A percentile compares a stretch with the other conserved stretches of the same genome.
phyloP scores from a whole-genome alignment of 179 eudicot genomes.

The Gypsophila paniculata region DNA sequence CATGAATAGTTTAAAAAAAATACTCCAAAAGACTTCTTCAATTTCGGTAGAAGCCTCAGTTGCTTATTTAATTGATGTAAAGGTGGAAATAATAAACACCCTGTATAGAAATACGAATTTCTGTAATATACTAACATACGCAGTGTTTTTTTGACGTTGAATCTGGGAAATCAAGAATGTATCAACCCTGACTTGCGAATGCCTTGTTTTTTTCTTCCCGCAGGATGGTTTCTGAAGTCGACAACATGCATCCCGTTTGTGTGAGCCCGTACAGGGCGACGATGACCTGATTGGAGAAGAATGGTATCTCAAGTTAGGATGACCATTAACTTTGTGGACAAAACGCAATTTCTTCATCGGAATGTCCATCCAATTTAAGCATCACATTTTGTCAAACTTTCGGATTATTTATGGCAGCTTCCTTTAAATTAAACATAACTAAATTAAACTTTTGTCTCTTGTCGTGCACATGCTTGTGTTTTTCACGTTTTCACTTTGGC shows the following conservation, averaged over 20 bases:
- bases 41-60: too few relatives aligned
- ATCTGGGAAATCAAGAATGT: background rate
- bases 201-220: conserved; percentile 6
- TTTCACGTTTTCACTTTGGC: background rate
- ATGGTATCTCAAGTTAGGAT: conserved; percentile 8
- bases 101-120: too few relatives aligned
- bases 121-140: too few relatives aligned
- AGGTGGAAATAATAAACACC: too few relatives aligned
- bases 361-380: conserved; percentile 25
- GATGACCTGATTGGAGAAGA: background rate
- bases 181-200: conserved; percentile 1
- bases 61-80: too few relatives aligned
- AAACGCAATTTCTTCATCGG: conserved; percentile 15
- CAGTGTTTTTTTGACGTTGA: too few relatives aligned
- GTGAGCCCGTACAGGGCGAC: conserved; percentile 8
- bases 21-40: background rate
- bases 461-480: background rate
- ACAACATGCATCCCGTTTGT: background rate
- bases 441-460: background rate
- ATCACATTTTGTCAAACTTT: conserved; percentile 12
- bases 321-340: conserved; percentile 25
- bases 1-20: background rate
- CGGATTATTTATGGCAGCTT: conserved; percentile 18
- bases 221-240: conserved; percentile 21
- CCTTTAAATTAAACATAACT: background rate